These are phyloP conservation scores for Fraxinus cuspidata DNA, from an alignment of 257 asterid species.

Conservation along the genomic window DNA sequence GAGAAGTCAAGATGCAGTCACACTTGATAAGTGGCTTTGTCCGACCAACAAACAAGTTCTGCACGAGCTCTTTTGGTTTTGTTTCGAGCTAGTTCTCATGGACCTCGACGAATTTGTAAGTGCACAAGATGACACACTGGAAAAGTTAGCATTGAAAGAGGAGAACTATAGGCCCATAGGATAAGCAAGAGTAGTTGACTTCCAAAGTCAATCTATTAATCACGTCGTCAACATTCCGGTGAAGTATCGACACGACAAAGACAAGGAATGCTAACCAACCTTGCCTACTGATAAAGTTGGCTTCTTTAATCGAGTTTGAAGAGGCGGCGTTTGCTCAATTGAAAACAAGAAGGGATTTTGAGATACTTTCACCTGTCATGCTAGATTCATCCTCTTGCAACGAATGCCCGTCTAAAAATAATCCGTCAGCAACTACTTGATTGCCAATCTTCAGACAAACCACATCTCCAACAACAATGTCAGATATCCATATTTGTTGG, in stretches of 20 bases:
- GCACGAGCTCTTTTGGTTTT: too few species aligned
- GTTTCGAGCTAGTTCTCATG: too few species aligned
- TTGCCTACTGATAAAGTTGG: conserved; percentile 48
- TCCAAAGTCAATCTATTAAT: conserved; percentile 56
- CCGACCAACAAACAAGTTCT: too few species aligned
- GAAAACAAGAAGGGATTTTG: conserved; percentile 35
- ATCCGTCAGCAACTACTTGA: conserved; percentile 38
- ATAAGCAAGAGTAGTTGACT: conserved; percentile 54
- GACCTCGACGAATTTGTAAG: not conserved
- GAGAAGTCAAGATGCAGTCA: not conserved
- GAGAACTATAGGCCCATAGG: conserved; percentile 32
- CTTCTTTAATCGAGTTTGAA: conserved; percentile 44
- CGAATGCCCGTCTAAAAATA: conserved; percentile 34
- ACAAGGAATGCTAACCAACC: conserved; percentile 47
- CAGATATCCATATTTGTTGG: conserved; percentile 27
- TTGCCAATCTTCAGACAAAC: conserved; percentile 29
- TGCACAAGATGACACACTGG: not conserved
- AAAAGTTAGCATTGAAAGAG: too few species aligned
- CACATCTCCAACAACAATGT: conserved; percentile 36
- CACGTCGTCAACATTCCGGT: conserved; percentile 29
- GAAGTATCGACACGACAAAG: conserved; percentile 45
- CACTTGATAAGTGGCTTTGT: not conserved
- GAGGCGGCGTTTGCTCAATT: conserved; percentile 45
- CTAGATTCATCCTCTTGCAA: conserved; percentile 37
- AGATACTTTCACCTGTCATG: conserved; percentile 25